Evolutionary conservation across 441 rosid species (phyloP), one percentile per base, ranked within the genome.

Genomic region (Mallotus japonicus): DNA sequence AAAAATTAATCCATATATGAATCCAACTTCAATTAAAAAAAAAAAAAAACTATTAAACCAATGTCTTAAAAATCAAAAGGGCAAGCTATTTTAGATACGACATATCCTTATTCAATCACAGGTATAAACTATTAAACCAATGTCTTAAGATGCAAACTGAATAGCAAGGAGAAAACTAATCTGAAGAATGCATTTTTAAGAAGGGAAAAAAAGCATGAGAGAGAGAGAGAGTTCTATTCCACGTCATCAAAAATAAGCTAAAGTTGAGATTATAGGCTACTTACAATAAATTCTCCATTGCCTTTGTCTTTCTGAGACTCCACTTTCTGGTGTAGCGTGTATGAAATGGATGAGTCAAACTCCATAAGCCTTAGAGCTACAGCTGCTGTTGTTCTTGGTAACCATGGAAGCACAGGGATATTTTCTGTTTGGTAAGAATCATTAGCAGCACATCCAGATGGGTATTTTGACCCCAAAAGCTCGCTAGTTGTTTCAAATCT

Each of bases 321-420:
- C 3, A 65, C 62, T 71, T 78, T 85, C 70, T 84, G 90, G 72
- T 87, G 83, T 0, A 77, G 82, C 0, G 75, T 65, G 84, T 87
- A 92, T 32, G 78, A 55, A 71, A 90, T 77, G 20, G 92, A 80
- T 50, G 80, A 70, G 62, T 92, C 98, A n/a, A 92, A 77, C 55
- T 87, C 93, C 78, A 81, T 62, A 42, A 92, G 84, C 82, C 96
- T 84, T 59, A 92, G 73, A 63, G 91, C 87, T 67, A 88, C 77
- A 69, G 92, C 98, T 68, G 90, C 93, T 0, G 88, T 81, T 44
- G 98, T 90, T 62, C 78, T 83, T 0, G 96, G 98, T 73, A 90
- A 60, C 95, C 96, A 92, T 13, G 96, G 96, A 59, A 89, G 91
- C 44, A 86, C 58, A 47, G 79, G 58, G 67, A 83, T 78, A 8